A percentile compares a stretch with the other conserved stretches of the same genome.
phyloP scores from a whole-genome alignment of 2,329 filamentous ascomycete genomes.

The Aspergillus novoparasiticus region DNA sequence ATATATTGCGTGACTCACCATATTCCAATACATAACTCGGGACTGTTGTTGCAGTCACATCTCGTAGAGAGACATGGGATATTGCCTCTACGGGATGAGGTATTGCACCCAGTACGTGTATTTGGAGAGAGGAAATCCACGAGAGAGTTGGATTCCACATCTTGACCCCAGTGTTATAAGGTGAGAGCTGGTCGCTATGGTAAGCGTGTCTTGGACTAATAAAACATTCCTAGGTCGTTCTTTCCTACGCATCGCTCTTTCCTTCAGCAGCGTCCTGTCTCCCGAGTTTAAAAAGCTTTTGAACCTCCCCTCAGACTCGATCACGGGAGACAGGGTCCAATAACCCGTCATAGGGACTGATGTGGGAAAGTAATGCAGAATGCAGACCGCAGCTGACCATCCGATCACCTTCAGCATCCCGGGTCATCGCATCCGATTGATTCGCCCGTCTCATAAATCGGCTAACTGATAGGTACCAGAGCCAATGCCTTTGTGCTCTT shows the following conservation, averaged over 20 bases:
- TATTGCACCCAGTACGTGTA: not conserved
- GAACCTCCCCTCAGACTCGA: not conserved
- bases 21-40: constrained; percentile 50
- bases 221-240: not conserved
- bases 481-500: not conserved
- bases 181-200: not conserved
- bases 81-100: not conserved
- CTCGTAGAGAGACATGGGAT: not conserved
- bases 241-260: not conserved
- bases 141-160: not conserved
- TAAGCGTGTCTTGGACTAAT: not conserved
- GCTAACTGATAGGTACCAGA: not conserved
- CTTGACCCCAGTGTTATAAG: not conserved
- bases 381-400: constrained; percentile 1
- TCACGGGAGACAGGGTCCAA: not conserved
- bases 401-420: not conserved
- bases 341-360: not conserved
- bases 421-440: not conserved
- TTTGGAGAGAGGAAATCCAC: constrained; percentile 1
- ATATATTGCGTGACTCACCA: constrained; percentile 34
- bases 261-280: not conserved
- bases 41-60: constrained; percentile 29
- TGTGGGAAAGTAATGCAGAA: not conserved
- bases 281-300: not conserved
- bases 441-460: not conserved